A percentile compares a stretch with the other conserved stretches of the same genome.
Conservation (phyloP, 2,329 filamentous ascomycete species). For the Aspergillus phoenicis region DNA sequence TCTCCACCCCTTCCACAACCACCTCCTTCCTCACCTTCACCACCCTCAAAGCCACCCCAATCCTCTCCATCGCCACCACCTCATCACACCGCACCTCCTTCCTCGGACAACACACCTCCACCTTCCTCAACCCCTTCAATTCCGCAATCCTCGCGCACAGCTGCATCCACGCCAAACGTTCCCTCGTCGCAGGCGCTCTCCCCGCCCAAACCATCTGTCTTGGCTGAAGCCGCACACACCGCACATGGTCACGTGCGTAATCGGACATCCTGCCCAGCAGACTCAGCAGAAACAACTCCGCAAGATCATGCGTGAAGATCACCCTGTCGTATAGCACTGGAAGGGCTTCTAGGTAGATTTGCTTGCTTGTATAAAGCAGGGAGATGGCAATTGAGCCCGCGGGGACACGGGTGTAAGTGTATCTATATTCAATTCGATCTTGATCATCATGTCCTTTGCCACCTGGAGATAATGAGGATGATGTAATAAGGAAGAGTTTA, state of each 20-base stretch:
- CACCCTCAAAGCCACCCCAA: background rate
- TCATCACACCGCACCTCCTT: background rate
- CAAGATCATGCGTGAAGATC: background rate
- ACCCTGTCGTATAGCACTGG: slow-evolving; percentile 1
- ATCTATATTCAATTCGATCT: background rate
- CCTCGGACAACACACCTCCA: background rate
- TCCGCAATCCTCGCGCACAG: background rate
- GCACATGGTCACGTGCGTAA: slow-evolving; percentile 8
- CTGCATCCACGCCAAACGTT: background rate
- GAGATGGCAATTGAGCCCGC: background rate
- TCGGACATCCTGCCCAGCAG: slow-evolving; percentile 7
- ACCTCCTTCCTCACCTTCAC: background rate
- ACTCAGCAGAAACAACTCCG: slow-evolving; percentile 3
- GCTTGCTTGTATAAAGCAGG: slow-evolving; percentile 6
- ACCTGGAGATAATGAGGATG: background rate
- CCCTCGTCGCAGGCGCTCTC: background rate
- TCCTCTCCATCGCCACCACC: background rate
- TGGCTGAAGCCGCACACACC: background rate
- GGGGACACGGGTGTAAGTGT: slow-evolving; percentile 10
- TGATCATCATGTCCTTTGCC: background rate
- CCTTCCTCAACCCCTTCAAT: background rate
- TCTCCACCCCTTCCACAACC: background rate
- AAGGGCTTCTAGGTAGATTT: slow-evolving; percentile 14
- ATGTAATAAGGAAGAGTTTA: no score
- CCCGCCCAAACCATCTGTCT: background rate